phyloP scores from a whole-genome alignment of 179 eudicot species.

The Silene coronaria region DNA sequence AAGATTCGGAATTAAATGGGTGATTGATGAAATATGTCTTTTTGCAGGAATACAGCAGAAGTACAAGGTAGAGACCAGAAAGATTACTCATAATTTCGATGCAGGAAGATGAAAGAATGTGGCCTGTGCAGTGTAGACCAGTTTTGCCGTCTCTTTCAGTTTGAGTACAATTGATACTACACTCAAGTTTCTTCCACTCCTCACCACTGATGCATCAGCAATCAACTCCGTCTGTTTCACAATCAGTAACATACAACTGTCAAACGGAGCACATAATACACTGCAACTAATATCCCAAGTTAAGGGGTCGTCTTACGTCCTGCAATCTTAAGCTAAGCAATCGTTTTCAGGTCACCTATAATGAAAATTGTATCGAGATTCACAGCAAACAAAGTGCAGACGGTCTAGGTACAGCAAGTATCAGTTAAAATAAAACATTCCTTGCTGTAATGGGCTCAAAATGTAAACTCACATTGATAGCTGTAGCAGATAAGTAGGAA shows the following conservation, averaged over 20 bases:
- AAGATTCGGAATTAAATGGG: not conserved
- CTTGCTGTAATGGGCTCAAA: not conserved
- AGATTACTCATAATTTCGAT: conserved; percentile 19
- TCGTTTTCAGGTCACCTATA: no score
- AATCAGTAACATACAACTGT: not conserved
- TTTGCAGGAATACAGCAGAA: not conserved
- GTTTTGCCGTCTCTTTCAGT: conserved; percentile 33
- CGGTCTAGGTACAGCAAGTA: not conserved
- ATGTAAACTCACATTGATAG: conserved; percentile 39
- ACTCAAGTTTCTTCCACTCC: conserved; percentile 64
- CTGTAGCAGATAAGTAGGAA: conserved; percentile 62
- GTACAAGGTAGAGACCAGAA: not conserved
- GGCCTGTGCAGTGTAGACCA: conserved; percentile 46
- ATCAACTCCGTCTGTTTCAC: conserved; percentile 45
- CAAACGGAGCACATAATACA: not conserved
- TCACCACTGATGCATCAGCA: conserved; percentile 48
- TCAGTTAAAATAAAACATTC: no score
- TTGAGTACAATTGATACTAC: conserved; percentile 50
- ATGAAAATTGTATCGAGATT: no score
- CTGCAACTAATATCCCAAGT: not conserved
- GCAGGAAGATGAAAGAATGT: conserved; percentile 36
- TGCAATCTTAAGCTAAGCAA: no score
- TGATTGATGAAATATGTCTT: not conserved
- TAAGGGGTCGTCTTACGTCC: no score
- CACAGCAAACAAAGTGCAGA: no score